Evolutionary conservation across 345 rosid genomes (phyloP).

Genomic region (Anastatica hierochuntica): DNA sequence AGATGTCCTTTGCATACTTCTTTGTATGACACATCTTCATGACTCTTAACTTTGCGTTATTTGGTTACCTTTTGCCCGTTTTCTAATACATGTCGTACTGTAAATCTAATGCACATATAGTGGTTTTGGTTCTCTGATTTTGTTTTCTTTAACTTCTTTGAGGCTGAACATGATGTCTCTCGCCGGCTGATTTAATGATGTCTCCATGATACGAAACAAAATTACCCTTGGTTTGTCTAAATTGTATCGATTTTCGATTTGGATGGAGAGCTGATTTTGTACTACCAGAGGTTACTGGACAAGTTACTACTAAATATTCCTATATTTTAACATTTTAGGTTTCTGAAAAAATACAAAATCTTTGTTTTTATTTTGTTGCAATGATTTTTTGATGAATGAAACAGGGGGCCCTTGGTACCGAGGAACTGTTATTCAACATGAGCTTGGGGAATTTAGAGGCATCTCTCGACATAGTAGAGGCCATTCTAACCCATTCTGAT

Average conservation of each 20-base stretch:
- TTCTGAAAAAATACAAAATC: too few species aligned
- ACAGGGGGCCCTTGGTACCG: slow-evolving; percentile 74
- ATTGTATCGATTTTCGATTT: slow-evolving; percentile 76
- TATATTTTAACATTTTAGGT: too few species aligned
- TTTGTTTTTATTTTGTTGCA: background rate
- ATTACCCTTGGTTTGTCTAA: slow-evolving; percentile 63
- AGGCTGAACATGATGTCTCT: slow-evolving; percentile 76
- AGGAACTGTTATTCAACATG: slow-evolving; percentile 78
- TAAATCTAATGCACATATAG: too few species aligned
- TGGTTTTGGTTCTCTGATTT: too few species aligned
- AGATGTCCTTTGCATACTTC: too few species aligned
- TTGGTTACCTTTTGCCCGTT: too few species aligned
- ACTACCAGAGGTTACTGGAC: slow-evolving; percentile 79
- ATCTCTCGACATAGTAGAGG: slow-evolving; percentile 76
- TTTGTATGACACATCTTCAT: too few species aligned
- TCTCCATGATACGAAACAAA: slow-evolving; percentile 68
- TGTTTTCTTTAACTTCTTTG: too few species aligned
- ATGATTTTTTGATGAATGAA: slow-evolving; percentile 13
- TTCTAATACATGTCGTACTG: too few species aligned
- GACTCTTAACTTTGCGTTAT: too few species aligned
- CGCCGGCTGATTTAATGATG: too few species aligned
- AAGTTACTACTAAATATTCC: slow-evolving; percentile 22
- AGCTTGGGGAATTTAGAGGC: slow-evolving; percentile 70
- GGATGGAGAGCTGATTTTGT: slow-evolving; percentile 92
- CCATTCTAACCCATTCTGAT: slow-evolving; percentile 50